A percentile compares a stretch with the other conserved stretches of the same genome.
These are phyloP conservation scores for Metarhizium album DNA, from an alignment of 2,329 filamentous ascomycete species.

Conservation along the genomic window DNA sequence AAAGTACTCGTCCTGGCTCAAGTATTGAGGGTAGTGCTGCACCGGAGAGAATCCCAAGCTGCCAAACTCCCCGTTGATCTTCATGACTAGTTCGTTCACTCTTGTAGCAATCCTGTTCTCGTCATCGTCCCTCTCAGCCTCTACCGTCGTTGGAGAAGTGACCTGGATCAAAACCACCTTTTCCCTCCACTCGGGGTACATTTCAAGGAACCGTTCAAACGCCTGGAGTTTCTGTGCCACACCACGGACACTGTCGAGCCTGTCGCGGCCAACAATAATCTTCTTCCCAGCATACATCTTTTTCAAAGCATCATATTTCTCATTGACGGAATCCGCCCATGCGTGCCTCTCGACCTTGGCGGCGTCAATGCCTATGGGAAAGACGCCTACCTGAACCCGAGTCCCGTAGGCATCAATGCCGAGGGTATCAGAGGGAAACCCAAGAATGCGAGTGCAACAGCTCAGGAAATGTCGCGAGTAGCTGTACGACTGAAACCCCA, in stretches of 20 bases:
- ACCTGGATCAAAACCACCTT: constrained; percentile 92
- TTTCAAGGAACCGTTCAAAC: constrained; percentile 83
- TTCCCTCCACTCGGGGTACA: constrained; percentile 84
- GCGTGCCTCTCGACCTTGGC: constrained; percentile 64
- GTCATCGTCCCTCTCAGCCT: constrained; percentile 65
- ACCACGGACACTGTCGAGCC: constrained; percentile 85
- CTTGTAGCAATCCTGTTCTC: constrained; percentile 77
- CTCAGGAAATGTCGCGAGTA: constrained; percentile 92
- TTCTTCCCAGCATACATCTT: constrained; percentile 81
- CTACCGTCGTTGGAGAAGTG: constrained; percentile 74
- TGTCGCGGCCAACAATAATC: constrained; percentile 87
- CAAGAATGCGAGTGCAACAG: constrained; percentile 82
- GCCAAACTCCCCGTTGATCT: constrained; percentile 85
- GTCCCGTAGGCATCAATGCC: constrained; percentile 84
- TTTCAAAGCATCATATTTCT: constrained; percentile 62
- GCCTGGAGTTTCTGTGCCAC: constrained; percentile 94
- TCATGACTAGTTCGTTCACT: constrained; percentile 81
- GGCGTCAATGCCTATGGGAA: constrained; percentile 92
- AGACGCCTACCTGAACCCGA: constrained; percentile 83
- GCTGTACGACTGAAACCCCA: constrained; percentile 92
- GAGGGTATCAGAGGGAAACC: constrained; percentile 76
- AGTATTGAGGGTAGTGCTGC: constrained; percentile 89
- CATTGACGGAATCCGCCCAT: constrained; percentile 58
- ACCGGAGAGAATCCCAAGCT: constrained; percentile 84
- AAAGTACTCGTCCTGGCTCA: constrained; percentile 85